A percentile compares a stretch with the other conserved stretches of the same genome.
Conservation (phyloP, 805 yeast species). For the Danielia reshetovae region DNA sequence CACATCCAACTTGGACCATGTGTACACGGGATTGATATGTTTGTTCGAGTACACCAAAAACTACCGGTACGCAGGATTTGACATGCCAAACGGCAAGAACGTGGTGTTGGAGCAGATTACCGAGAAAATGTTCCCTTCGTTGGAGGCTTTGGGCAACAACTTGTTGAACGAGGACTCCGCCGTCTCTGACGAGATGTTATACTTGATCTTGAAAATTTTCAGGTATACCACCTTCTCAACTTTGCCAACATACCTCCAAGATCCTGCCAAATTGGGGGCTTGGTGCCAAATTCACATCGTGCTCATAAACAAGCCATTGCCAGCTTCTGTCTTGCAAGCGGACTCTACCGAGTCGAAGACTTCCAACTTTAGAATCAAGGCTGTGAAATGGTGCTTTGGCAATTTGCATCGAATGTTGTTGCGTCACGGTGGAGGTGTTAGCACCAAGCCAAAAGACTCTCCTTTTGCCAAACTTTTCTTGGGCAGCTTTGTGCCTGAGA, state of each 20-base stretch:
- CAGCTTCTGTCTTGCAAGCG: conserved; percentile 29
- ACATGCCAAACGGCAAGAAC: conserved; percentile 31
- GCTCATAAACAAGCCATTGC: conserved; percentile 38
- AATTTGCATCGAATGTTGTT: conserved; percentile 38
- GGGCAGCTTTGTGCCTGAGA: conserved; percentile 38
- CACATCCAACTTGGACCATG: conserved; percentile 36
- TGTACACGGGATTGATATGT: conserved; percentile 37
- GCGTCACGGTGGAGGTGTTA: conserved; percentile 42
- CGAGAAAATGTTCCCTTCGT: conserved; percentile 31
- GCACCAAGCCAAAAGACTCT: conserved; percentile 27
- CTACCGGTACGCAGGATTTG: conserved; percentile 44
- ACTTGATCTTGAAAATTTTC: conserved; percentile 37
- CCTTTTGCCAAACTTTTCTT: conserved; percentile 31
- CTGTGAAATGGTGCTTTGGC: conserved; percentile 45
- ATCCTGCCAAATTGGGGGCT: conserved; percentile 31
- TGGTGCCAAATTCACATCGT: conserved; percentile 41
- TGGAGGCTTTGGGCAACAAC: conserved; percentile 28
- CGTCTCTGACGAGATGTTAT: conserved; percentile 26
- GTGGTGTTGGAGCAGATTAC: conserved; percentile 39
- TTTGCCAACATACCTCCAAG: conserved; percentile 36
- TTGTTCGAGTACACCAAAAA: conserved; percentile 38
- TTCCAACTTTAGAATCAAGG: conserved; percentile 40
- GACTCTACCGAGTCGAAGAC: conserved; percentile 26
- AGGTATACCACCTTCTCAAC: conserved; percentile 37
- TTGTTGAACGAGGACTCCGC: conserved; percentile 24